Percentiles rank a stretch among this genome's conserved stretches.
These are phyloP conservation scores for Penicillium concentricum DNA, from an alignment of 2,329 filamentous ascomycete genomes.

Conservation along the genomic window DNA sequence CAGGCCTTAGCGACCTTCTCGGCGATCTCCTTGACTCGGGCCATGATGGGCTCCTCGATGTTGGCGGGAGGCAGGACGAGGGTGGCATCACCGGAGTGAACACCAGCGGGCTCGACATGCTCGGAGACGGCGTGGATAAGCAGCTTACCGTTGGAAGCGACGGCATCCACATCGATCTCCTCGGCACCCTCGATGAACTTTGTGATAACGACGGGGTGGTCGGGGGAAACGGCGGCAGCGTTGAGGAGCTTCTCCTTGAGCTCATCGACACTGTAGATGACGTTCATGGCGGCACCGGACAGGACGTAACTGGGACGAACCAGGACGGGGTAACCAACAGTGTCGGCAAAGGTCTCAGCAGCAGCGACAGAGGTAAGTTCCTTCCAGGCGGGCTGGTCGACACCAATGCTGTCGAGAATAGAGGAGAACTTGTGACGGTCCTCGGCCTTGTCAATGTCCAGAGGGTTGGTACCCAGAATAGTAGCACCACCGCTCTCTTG, in stretches of 20 bases:
- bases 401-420: conserved; percentile 92
- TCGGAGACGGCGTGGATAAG: conserved; percentile 90
- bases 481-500: conserved; percentile 89
- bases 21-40: conserved; percentile 90
- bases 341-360: conserved; percentile 80
- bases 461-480: conserved; percentile 86
- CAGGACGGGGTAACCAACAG: conserved; percentile 89
- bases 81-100: conserved; percentile 96
- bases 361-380: conserved; percentile 87
- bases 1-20: conserved; percentile 95
- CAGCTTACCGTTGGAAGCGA: conserved; percentile 80
- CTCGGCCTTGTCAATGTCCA: conserved; percentile 96
- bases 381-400: conserved; percentile 98
- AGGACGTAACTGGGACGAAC: conserved; percentile 95
- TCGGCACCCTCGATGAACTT: conserved; percentile 97
- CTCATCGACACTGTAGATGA: conserved; percentile 83
- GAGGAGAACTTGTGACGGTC: conserved; percentile 98
- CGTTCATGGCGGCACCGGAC: conserved; percentile 97
- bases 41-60: conserved; percentile 74
- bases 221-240: conserved; percentile 84
- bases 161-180: conserved; percentile 95
- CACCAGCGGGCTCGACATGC: conserved; percentile 95
- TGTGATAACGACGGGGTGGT: conserved; percentile 96
- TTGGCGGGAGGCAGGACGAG: conserved; percentile 83
- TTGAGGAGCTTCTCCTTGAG: conserved; percentile 93